These are phyloP conservation scores for Leishmania amazonensis DNA, from an alignment of 208 protist genomes.

Conservation along the genomic window DNA sequence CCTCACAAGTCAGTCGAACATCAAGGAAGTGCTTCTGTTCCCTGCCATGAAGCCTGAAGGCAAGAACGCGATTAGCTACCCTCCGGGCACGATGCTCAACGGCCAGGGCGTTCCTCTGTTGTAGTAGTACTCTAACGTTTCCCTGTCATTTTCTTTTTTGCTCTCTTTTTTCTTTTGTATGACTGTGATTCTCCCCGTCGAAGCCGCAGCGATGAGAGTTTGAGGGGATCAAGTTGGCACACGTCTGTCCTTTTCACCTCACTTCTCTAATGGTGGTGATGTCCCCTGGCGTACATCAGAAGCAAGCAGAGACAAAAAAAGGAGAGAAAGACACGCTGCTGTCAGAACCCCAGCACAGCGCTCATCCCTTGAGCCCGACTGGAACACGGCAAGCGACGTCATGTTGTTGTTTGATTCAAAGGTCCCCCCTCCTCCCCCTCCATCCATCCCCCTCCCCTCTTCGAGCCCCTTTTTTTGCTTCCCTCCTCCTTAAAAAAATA, in stretches of 20 bases:
- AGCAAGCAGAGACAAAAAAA: not conserved
- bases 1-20: slow-evolving; percentile 98
- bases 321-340: not conserved
- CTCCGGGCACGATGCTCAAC: slow-evolving; percentile 70
- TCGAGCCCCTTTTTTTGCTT: not conserved
- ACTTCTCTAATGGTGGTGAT: not conserved
- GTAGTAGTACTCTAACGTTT: slow-evolving; percentile 20
- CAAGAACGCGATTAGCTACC: slow-evolving; percentile 48
- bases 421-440: too few relatives aligned
- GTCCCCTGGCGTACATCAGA: not conserved
- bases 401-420: not conserved
- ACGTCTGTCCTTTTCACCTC: not conserved
- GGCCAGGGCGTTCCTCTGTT: slow-evolving; percentile 77
- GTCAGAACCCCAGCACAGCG: not conserved
- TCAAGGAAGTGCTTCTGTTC: slow-evolving; percentile 97
- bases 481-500: not conserved
- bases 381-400: not conserved
- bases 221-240: not conserved
- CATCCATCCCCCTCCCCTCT: not conserved
- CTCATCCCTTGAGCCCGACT: not conserved
- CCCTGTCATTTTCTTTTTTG: not conserved
- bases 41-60: slow-evolving; percentile 93
- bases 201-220: not conserved
- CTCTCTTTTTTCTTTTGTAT: slow-evolving; percentile 15
- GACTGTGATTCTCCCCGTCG: not conserved